Evolutionary conservation across 805 yeast species (phyloP).

Genomic region (Dipodascus albidus): DNA sequence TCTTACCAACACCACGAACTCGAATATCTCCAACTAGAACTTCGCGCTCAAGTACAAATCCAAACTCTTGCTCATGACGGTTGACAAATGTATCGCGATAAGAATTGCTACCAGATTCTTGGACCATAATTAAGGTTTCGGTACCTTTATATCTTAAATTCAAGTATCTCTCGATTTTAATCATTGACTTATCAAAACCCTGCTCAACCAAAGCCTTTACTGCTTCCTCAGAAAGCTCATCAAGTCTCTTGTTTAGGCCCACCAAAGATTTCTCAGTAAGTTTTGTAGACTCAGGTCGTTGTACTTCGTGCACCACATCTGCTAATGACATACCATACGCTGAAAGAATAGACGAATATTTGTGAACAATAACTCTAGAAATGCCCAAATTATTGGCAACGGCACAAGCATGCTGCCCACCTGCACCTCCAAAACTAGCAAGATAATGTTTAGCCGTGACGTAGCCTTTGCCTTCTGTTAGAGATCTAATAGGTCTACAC

Average conservation of each 20-base stretch:
- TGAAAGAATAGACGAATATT: constrained; percentile 71
- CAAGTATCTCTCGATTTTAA: constrained; percentile 50
- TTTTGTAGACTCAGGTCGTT: constrained; percentile 51
- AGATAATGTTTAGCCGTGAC: constrained; percentile 52
- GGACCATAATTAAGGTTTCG: constrained; percentile 77
- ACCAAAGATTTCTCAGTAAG: constrained; percentile 24
- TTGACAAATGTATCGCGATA: constrained; percentile 34
- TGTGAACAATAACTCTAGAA: constrained; percentile 56
- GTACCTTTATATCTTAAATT: constrained; percentile 81
- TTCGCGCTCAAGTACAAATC: constrained; percentile 49
- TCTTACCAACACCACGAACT: constrained; percentile 62
- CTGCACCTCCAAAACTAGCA: constrained; percentile 88
- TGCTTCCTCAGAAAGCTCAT: constrained; percentile 34
- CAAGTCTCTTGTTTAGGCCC: constrained; percentile 35
- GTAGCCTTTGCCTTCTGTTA: constrained; percentile 79
- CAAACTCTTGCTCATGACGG: constrained; percentile 60
- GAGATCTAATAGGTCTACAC: constrained; percentile 81
- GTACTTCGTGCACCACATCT: constrained; percentile 71
- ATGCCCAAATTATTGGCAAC: constrained; percentile 67
- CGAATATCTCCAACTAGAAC: constrained; percentile 63
- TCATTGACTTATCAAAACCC: constrained; percentile 36
- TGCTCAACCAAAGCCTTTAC: constrained; percentile 34
- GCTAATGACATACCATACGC: constrained; percentile 87
- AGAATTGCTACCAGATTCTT: constrained; percentile 10
- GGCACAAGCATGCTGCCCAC: constrained; percentile 80